Base-by-base conservation (phyloP, 176 grass and related monocot genomes). In the Panicum miliaceum region DNA sequence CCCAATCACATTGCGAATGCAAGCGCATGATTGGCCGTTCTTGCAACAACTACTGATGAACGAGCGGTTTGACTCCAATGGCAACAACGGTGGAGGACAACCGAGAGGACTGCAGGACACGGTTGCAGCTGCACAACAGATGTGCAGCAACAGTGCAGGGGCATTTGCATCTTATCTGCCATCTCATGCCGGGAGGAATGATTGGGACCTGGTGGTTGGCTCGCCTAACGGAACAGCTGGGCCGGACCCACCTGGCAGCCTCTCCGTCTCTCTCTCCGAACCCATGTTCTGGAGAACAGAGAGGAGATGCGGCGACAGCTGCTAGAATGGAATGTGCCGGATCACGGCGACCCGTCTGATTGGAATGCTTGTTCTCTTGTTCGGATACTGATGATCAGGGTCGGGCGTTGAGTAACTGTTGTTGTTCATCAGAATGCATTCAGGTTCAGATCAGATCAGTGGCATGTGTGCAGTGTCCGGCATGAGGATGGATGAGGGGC, bases 141-240 rank as follows among this genome's bases (percentile, higher is more conserved):
- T 60, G 74, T 61, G 64, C 67, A 59, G 38, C 42, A 51, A 74
- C 53, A 62, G 19, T 84, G 81, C 36, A 23, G 41, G 45, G n/a
- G 14, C 57, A 63, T 29, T 29, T 71, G 32, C 54, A 63, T 47
- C 46, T 76, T 54, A 66, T 77, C 86, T 84, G 81, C 66, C 75
- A 79, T 74, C 48, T 74, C 57, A 79, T 12, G 61, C 15, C 32
- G 82, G 54, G 52, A 81, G 43, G 5, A 27, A 85, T 81, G 75
- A 72, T 71, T 45, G 62, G 88, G 88, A 75, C 64, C 16, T 18
- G 78, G 85, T 87, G 71, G 71, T 76, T 75, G 70, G 77, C 57
- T 58, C 64, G 48, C 18, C 59, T 81, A 67, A 82, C 71, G 14
- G 18, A 68, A 68, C 78, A 76, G 85, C 79, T 57, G 10, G 71